Evolutionary conservation across 257 asterid species (phyloP), one percentile per base, ranked within the genome.

Genomic region (Fraxinus americana): DNA sequence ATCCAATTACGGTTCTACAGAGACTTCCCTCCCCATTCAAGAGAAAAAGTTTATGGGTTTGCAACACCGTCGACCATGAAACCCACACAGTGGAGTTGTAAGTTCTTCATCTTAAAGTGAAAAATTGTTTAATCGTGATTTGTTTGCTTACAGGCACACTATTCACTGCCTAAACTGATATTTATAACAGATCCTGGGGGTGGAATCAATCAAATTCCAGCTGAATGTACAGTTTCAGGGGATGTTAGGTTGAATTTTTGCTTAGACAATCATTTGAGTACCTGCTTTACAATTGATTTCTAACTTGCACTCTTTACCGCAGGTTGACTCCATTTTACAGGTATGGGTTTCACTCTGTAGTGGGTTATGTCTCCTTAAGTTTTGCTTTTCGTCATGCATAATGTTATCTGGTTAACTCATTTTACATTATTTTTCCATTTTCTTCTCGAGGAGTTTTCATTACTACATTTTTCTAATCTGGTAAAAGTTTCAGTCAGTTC

Each of bases 41-140:
- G 83, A 39, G 99, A 95, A 83, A 17, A 88, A 79, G 87, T 88
- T 66, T 93, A 95, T 79, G 96, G 91, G 73, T 95, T 90, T 83
- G 99, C 98, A 41, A 91, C 99, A 71, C 99, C 99, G 67, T 95
- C 99, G 2, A 95, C 99, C 83, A 91, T 95, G 96, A 95, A 95
- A 85, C 99, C 99, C 72, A 95, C 99, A 74, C 98, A 93, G 82
- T 91, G 97, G 97, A 83, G 84, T 84, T 95, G 99, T 95, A 88
- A 86, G 98, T 87, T 83, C 32, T 78, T 79, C 48, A 61, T 59
- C 69, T 39, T 66, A 61, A 68, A 23, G 3, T 66, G 30, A 75
- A 74, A 63, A 66, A 21, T 70, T 77, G 30, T 23, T 19, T 59
- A 61, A 14, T 71, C 35, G 69, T 74, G 7, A 79, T 71, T 67